Percentiles rank a stretch among this genome's conserved stretches.
These are phyloP conservation scores for Ceratonia siliqua DNA, from an alignment of 306 rosid genomes.

Conservation along the genomic window DNA sequence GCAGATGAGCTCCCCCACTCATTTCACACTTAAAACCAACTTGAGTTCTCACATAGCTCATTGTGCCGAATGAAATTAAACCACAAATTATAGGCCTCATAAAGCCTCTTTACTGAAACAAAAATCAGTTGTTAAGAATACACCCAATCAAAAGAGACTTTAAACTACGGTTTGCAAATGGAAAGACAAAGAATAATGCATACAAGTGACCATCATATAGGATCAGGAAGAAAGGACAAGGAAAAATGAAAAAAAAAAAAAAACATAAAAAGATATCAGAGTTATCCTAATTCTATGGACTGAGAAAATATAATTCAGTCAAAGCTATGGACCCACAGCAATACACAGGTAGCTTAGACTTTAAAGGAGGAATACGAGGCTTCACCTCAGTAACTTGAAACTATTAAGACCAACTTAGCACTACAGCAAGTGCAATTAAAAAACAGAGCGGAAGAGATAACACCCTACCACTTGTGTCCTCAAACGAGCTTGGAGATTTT, in stretches of 20 bases:
- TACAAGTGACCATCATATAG: not conserved
- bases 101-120: not conserved
- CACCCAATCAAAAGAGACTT: not conserved
- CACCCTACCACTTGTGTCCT: constrained; percentile 62
- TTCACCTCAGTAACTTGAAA: not conserved
- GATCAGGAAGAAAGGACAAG: not conserved
- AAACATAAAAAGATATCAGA: not conserved
- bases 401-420: not conserved
- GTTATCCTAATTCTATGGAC: not conserved
- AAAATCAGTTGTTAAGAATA: not conserved
- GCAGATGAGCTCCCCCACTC: not conserved
- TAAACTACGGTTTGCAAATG: not conserved
- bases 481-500: constrained; percentile 60
- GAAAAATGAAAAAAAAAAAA: not conserved
- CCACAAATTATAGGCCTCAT: not conserved
- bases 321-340: not conserved
- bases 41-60: not conserved
- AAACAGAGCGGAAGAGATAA: constrained; percentile 7
- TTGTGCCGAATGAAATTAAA: not conserved
- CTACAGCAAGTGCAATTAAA: not conserved
- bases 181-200: not conserved
- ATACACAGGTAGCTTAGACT: not conserved
- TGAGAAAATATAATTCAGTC: not conserved
- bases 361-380: not conserved
- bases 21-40: not conserved